phyloP scores from a whole-genome alignment of 352 stramenopile species.

The Phytopythium kandeliae region DNA sequence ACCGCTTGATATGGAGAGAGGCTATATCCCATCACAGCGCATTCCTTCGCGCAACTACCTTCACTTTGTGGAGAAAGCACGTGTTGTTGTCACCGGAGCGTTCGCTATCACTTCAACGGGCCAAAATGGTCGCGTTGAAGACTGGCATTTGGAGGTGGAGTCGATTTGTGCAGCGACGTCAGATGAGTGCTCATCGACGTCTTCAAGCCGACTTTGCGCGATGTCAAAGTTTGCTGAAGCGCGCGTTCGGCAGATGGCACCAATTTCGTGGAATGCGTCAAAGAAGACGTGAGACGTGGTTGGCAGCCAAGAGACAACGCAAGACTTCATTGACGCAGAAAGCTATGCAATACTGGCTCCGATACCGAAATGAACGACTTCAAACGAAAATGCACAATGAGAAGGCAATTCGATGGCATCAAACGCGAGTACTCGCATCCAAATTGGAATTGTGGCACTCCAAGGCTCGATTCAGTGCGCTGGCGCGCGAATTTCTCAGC shows the following conservation, averaged over 20 bases:
- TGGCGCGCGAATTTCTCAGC: not conserved
- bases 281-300: not conserved
- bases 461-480: not conserved
- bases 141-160: slow-evolving; percentile 3
- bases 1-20: not conserved
- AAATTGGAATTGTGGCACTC: not conserved
- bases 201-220: not conserved
- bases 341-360: not conserved
- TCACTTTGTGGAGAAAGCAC: not conserved
- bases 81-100: not conserved
- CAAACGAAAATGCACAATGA: not conserved
- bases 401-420: not conserved
- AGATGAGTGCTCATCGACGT: not conserved
- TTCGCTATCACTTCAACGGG: not conserved
- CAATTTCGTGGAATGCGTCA: not conserved
- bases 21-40: not conserved
- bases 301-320: not conserved
- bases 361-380: not conserved
- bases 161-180: not conserved
- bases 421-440: not conserved
- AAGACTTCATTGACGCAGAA: not conserved
- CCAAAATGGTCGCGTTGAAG: not conserved
- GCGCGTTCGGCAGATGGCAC: not conserved
- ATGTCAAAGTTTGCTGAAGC: not conserved
- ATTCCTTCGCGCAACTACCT: not conserved